These are phyloP conservation scores for Fusarium piperis DNA, from an alignment of 2,329 filamentous ascomycete species.

Conservation along the genomic window DNA sequence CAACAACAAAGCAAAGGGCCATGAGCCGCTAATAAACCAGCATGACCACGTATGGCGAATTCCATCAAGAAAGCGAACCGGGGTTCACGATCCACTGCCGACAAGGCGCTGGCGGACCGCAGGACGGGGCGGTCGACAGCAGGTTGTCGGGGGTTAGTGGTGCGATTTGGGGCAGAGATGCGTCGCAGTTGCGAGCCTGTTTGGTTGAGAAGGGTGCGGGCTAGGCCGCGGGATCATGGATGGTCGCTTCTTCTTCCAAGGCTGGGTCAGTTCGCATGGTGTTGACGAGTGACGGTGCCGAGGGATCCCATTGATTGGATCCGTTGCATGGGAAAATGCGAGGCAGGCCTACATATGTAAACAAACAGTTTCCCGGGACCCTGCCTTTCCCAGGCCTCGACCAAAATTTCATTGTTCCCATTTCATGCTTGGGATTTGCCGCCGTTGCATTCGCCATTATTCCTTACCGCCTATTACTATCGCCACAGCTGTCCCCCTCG, in stretches of 20 bases:
- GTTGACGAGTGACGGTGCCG: constrained; percentile 25
- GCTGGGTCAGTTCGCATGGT: constrained; percentile 32
- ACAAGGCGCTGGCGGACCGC: constrained; percentile 25
- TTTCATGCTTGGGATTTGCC: constrained; percentile 21
- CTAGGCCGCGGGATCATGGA: constrained; percentile 22
- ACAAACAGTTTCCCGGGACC: constrained; percentile 30
- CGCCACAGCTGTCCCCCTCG: constrained; percentile 1
- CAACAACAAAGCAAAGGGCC: background rate
- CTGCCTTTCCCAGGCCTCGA: constrained; percentile 1
- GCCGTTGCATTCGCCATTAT: constrained; percentile 15
- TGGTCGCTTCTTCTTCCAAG: background rate
- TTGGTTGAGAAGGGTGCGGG: constrained; percentile 27
- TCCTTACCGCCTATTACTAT: constrained; percentile 9
- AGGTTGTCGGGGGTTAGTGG: constrained; percentile 38
- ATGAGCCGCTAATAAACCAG: constrained; percentile 11
- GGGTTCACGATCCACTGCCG: constrained; percentile 27
- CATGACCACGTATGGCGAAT: background rate
- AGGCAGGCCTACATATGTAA: constrained; percentile 32
- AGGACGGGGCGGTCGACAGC: constrained; percentile 28
- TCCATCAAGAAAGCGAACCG: constrained; percentile 4
- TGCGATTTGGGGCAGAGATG: constrained; percentile 27
- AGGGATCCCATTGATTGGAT: constrained; percentile 11
- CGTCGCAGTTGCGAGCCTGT: constrained; percentile 25
- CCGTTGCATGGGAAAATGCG: background rate
- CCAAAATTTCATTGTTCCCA: constrained; percentile 11